Conservation (phyloP, 2,329 filamentous ascomycete species). For the Fusarium nygamai region DNA sequence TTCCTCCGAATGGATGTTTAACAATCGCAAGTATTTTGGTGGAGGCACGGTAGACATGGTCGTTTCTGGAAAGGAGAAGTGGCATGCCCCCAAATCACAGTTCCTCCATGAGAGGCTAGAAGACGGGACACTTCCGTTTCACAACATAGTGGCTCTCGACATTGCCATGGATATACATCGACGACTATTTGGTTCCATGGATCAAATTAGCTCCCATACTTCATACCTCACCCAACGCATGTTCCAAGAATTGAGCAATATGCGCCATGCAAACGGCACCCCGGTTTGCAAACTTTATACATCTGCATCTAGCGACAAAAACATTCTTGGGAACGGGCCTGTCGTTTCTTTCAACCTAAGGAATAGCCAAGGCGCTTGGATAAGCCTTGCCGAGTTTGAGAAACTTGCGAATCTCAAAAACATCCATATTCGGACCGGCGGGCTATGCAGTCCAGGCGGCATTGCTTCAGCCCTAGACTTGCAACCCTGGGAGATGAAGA, state of each 20-base stretch:
- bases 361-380: constrained; percentile 75
- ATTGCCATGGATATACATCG: constrained; percentile 76
- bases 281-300: constrained; percentile 74
- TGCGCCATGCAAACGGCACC: constrained; percentile 76
- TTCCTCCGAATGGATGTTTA: constrained; percentile 70
- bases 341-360: constrained; percentile 85
- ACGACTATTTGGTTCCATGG: constrained; percentile 77
- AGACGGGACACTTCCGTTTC: constrained; percentile 90
- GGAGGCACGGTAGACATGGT: constrained; percentile 96
- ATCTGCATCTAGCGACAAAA: constrained; percentile 41
- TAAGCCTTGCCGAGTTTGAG: constrained; percentile 86
- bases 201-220: constrained; percentile 76
- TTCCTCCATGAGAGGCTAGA: constrained; percentile 84
- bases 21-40: constrained; percentile 83
- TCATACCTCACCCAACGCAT: constrained; percentile 69
- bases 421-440: constrained; percentile 88
- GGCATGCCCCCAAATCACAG: constrained; percentile 80
- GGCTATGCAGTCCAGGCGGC: constrained; percentile 91
- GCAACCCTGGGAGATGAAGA: constrained; percentile 81
- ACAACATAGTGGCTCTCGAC: constrained; percentile 86
- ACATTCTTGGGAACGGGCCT: constrained; percentile 68
- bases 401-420: constrained; percentile 81
- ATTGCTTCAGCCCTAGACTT: constrained; percentile 78
- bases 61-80: constrained; percentile 77
- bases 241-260: constrained; percentile 62